Conservation (phyloP, 1,284 basidiomycete species). For the Puccinia horiana region DNA sequence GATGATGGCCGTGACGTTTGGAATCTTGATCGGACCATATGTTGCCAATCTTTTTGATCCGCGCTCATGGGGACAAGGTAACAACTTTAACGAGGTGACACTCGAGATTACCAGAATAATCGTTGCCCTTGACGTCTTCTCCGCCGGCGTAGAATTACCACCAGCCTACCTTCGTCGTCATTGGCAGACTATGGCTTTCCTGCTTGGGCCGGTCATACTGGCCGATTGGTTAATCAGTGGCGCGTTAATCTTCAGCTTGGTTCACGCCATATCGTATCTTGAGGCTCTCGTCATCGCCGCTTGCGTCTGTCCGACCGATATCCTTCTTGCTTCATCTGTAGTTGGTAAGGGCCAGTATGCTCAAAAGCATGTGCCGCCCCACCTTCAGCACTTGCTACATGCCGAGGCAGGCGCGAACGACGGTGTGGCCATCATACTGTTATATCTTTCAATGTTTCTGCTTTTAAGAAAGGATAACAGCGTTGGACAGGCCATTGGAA, state of each 20-base stretch:
- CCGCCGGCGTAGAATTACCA: conserved; percentile 85
- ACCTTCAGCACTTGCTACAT: conserved; percentile 84
- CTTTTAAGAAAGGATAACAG: conserved; percentile 72
- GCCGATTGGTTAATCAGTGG: conserved; percentile 56
- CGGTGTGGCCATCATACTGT: conserved; percentile 80
- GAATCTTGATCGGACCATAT: conserved; percentile 87
- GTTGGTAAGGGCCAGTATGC: conserved; percentile 92
- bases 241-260: conserved; percentile 78
- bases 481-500: conserved; percentile 65
- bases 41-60: conserved; percentile 84
- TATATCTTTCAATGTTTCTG: conserved; percentile 89
- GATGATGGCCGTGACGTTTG: conserved; percentile 89
- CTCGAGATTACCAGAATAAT: conserved; percentile 89
- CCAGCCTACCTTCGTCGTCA: conserved; percentile 70
- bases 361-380: conserved; percentile 94
- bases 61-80: conserved; percentile 70
- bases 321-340: conserved; percentile 73
- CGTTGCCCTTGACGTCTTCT: conserved; percentile 94
- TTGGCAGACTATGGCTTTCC: conserved; percentile 82
- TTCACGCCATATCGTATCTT: conserved; percentile 82
- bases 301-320: conserved; percentile 94
- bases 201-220: conserved; percentile 65
- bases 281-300: conserved; percentile 85
- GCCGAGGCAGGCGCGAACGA: conserved; percentile 86
- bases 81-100: conserved; percentile 58